phyloP scores from a whole-genome alignment of 2,329 filamentous ascomycete genomes.

The Fusarium keratoplasticum region DNA sequence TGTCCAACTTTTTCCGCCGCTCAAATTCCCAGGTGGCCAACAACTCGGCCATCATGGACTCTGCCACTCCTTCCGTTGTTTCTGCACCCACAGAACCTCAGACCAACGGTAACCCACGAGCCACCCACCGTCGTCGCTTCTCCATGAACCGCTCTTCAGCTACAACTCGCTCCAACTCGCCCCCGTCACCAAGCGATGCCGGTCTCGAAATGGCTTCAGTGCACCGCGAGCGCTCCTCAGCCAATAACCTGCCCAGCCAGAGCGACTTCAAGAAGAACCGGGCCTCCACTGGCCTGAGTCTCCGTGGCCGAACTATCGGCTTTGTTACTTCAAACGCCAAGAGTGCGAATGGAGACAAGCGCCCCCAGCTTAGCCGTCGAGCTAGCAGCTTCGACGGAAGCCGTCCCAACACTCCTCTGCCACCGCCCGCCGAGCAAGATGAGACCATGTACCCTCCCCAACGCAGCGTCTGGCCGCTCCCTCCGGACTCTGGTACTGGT shows the following conservation, averaged over 20 bases:
- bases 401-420: constrained; percentile 40
- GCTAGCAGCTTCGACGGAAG: constrained; percentile 64
- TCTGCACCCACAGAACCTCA: constrained; percentile 42
- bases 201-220: constrained; percentile 56
- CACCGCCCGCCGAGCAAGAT: constrained; percentile 32
- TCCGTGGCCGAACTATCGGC: constrained; percentile 62
- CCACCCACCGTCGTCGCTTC: constrained; percentile 53
- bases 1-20: constrained; percentile 62
- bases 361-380: constrained; percentile 47
- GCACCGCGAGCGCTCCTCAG: constrained; percentile 34
- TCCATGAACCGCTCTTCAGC: constrained; percentile 60
- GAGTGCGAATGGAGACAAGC: constrained; percentile 31
- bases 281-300: constrained; percentile 61
- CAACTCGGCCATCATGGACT: constrained; percentile 36
- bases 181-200: constrained; percentile 61
- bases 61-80: constrained; percentile 41
- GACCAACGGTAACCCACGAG: constrained; percentile 45
- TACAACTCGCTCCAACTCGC: constrained; percentile 61
- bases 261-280: constrained; percentile 65
- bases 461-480: constrained; percentile 67
- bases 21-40: constrained; percentile 50
- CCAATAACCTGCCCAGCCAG: constrained; percentile 53
- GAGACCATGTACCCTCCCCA: constrained; percentile 52
- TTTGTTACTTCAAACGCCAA: constrained; percentile 53
- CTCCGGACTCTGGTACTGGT: constrained; percentile 77